Evolutionary conservation across 106 monocot species (phyloP), one percentile per base, ranked within the genome.

Genomic region (Posidonia australis): DNA sequence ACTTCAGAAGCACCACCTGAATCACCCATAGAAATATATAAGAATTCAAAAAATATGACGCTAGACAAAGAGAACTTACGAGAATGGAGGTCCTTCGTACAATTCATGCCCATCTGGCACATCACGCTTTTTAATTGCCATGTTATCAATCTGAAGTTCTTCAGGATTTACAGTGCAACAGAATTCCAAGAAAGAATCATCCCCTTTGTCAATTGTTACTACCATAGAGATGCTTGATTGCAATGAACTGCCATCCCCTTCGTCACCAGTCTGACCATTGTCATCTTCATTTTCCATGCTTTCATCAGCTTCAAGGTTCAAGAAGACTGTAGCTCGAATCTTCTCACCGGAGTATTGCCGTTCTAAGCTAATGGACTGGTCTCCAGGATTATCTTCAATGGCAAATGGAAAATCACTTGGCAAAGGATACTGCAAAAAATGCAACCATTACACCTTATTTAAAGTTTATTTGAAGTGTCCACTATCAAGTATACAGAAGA

Each of bases 371-470:
- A 96, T 81, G 5, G 82, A 26, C 31, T 96, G 82, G 19, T 96
- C 90, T 18, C 90, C 90, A 55, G 84, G 80, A 46, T 74, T 87
- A 72, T 96, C 94, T 26, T 82, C 66, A 21, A 96, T 84, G 66
- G 80, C 76, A 69, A 96, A 96, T 7, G 90, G 84, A 55, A 90
- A 86, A 10, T 59, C 78, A 41, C 72, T 72, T 1, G 94, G 86
- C 17, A 81, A n/a, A 13, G 64, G 36, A 51, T 54, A 62, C 71
- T 64, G 22, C 44, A 46, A 47, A 10, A 42, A 64, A 64, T 45
- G 0, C 22, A 64, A 46, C 44, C 29, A 62, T 11, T 42, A 9
- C 9, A 62, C 1, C 9, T 62, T 14, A 20, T 10, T n/a, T n/a
- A n/a, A n/a, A n/a, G n/a, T n/a, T n/a, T n/a, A n/a, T n/a, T n/a